phyloP scores from a whole-genome alignment of 2,329 filamentous ascomycete species.

The Pseudogymnoascus sp. region DNA sequence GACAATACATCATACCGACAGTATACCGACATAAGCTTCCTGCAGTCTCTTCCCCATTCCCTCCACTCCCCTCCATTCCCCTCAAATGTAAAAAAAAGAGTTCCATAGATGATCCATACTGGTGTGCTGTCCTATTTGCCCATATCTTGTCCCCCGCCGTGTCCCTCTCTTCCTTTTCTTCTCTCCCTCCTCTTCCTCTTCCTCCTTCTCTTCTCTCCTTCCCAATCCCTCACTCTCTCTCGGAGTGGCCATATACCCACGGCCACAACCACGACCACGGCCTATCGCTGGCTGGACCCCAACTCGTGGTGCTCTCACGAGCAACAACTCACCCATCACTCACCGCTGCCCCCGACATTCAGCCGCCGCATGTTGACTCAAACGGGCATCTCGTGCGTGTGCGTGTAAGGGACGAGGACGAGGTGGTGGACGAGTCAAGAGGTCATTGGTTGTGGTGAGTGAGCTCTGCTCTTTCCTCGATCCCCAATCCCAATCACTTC shows the following conservation, averaged over 20 bases:
- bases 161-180: not conserved
- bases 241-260: not conserved
- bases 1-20: conserved; percentile 2
- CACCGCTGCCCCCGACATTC: not conserved
- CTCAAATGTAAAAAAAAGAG: not conserved
- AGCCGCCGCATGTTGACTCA: not conserved
- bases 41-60: not conserved
- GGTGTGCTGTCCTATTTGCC: not conserved
- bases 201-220: not conserved
- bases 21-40: conserved; percentile 2
- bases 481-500: not conserved
- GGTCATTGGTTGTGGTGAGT: not conserved
- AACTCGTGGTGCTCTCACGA: not conserved
- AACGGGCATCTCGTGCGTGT: not conserved
- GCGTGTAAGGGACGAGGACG: not conserved
- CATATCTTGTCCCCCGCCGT: not conserved
- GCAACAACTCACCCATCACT: not conserved
- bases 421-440: not conserved
- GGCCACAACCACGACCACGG: no score
- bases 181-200: not conserved
- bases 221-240: not conserved
- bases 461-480: not conserved
- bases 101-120: not conserved
- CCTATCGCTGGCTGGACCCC: not conserved
- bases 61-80: not conserved